Base-by-base conservation (phyloP, 352 stramenopile species). In the Phytopythium kandeliae region DNA sequence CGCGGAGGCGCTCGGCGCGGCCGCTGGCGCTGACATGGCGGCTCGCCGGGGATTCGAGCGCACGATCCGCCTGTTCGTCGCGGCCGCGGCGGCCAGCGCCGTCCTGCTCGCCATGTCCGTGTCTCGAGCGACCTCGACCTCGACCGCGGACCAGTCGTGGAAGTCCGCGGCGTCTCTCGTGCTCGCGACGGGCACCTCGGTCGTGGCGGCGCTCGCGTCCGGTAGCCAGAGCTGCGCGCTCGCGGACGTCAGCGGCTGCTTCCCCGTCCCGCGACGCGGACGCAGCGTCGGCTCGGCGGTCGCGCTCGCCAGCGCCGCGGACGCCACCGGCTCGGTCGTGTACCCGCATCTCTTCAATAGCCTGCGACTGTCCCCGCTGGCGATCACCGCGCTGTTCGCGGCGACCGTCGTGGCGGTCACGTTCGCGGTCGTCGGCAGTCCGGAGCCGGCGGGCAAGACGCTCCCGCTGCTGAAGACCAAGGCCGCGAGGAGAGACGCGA, bases 291-390 rank as follows among this genome's bases (percentile, higher is more conserved):
- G 44, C 12, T 7, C 40, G 9, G 44, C 24, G 22, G 28, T 50
- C 44, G 44, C 28, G 1, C 8, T 38, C 7, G 22, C 26, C 9
- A 28, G 30, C n/a, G 44, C 44, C 22, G n/a, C 44, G 2, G 28
- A 38, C 9, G 15, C 44, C 11, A 22, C 17, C 17, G 44, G 44
- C 15, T 19, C 10, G n/a, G 26, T 40, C 30, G 17, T 50, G 44
- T 50, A 50, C 19, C 44, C 44, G 3, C 15, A 50, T 15, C 19
- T 50, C 19, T 38, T 36, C 44, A 50, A 50, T 30, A n/a, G 28
- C 17, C 15, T 34, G 11, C 44, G 26, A 7, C 12, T 36, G 17
- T 40, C 44, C 1, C 26, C 30, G 8, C 30, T 38, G 26, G 9
- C 11, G 28, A 50, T 38, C 26, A 50, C 30, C 4, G 6, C 8